These are phyloP conservation scores for Lachnellula occidentalis DNA, from an alignment of 2,329 filamentous ascomycete species.

Conservation along the genomic window DNA sequence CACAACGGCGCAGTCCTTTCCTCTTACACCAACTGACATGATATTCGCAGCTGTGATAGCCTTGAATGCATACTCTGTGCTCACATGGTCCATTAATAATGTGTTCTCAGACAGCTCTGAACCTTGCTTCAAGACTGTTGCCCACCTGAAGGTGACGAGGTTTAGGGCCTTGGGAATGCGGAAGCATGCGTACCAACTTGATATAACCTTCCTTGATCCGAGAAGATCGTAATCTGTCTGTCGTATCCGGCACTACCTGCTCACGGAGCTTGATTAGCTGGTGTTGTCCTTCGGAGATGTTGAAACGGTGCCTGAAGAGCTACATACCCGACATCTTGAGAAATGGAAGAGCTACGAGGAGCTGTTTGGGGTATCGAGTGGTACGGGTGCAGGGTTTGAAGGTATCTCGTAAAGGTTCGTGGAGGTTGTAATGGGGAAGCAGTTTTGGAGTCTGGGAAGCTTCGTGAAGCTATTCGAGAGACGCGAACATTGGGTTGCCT, in stretches of 20 bases:
- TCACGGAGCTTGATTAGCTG: conserved; percentile 23
- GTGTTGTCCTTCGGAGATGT: conserved; percentile 5
- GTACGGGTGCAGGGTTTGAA: not conserved
- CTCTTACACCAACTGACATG: conserved; percentile 91
- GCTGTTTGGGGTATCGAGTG: not conserved
- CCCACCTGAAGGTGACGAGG: not conserved
- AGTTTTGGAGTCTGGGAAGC: not conserved
- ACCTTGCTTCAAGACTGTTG: not conserved
- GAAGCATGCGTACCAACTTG: conserved; percentile 81
- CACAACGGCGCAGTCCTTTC: conserved; percentile 95
- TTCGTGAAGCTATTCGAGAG: not conserved
- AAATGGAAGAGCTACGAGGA: conserved; percentile 4
- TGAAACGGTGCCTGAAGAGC: conserved; percentile 8
- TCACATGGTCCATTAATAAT: conserved; percentile 28
- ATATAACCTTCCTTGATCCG: conserved; percentile 94
- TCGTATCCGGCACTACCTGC: conserved; percentile 86
- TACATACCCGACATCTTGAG: conserved; percentile 36
- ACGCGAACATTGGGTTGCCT: conserved; percentile 14
- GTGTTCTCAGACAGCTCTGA: conserved; percentile 5
- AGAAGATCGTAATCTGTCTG: conserved; percentile 99
- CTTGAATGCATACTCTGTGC: conserved; percentile 98
- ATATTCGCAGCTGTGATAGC: conserved; percentile 99
- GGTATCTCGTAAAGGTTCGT: not conserved
- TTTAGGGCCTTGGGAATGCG: not conserved
- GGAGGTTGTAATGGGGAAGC: conserved; percentile 1